Conservation (phyloP, 495 filamentous ascomycete species). For the Durotheca rogersii region DNA sequence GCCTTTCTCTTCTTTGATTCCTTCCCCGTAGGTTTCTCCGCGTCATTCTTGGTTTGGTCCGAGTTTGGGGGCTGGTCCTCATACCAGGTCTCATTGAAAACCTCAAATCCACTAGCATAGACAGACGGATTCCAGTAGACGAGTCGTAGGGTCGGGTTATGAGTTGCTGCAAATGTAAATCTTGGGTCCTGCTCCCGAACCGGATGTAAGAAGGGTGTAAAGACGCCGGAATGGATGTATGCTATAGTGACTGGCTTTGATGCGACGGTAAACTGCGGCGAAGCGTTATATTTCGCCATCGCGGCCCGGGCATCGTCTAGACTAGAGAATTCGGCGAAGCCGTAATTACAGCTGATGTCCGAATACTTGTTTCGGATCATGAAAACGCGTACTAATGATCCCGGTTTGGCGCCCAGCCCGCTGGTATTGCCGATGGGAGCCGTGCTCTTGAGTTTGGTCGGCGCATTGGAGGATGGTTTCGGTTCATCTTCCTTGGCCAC, state of each 20-base stretch:
- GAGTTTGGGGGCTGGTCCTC: constrained; percentile 43
- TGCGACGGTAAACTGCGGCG: constrained; percentile 82
- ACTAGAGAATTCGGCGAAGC: constrained; percentile 85
- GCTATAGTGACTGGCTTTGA: constrained; percentile 72
- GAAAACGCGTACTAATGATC: constrained; percentile 74
- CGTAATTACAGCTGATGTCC: constrained; percentile 81
- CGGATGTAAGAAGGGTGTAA: constrained; percentile 70
- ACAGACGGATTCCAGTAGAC: constrained; percentile 85
- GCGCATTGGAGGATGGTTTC: constrained; percentile 39
- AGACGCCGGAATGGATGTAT: constrained; percentile 86
- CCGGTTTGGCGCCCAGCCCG: constrained; percentile 69
- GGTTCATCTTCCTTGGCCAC: constrained; percentile 51
- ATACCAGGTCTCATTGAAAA: constrained; percentile 48
- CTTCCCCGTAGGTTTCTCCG: constrained; percentile 41
- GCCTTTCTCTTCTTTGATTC: constrained; percentile 74
- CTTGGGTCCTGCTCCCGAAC: constrained; percentile 50
- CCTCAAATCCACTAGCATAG: constrained; percentile 66
- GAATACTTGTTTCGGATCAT: constrained; percentile 73
- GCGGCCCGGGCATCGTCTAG: constrained; percentile 76
- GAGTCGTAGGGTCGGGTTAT: constrained; percentile 66
- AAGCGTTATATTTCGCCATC: constrained; percentile 68
- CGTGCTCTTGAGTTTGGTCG: constrained; percentile 65
- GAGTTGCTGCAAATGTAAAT: constrained; percentile 72
- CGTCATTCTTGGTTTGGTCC: constrained; percentile 37
- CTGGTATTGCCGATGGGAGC: constrained; percentile 73